These are phyloP conservation scores for Colletotrichum tofieldiae DNA, from an alignment of 2,329 filamentous ascomycete genomes.

Conservation along the genomic window DNA sequence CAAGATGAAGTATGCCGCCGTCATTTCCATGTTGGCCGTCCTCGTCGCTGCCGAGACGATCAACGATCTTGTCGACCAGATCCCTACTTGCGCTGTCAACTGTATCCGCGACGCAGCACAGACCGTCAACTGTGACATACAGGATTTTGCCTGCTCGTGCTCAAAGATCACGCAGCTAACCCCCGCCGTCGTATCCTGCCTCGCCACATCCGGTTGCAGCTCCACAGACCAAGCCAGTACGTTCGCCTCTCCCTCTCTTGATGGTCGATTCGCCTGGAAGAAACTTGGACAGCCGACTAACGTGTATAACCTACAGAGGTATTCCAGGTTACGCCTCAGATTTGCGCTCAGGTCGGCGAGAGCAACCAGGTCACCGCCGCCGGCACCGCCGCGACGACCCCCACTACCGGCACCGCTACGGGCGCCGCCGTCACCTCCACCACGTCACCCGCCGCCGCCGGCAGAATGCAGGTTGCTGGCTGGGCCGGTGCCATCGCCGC, in stretches of 20 bases:
- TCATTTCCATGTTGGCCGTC: constrained; percentile 47
- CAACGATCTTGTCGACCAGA: constrained; percentile 48
- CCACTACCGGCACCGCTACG: constrained; percentile 44
- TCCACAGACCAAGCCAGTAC: constrained; percentile 55
- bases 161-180: constrained; percentile 54
- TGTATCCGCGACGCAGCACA: constrained; percentile 54
- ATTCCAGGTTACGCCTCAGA: constrained; percentile 45
- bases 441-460: constrained; percentile 46
- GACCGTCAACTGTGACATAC: constrained; percentile 52
- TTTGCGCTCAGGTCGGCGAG: constrained; percentile 45
- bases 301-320: constrained; percentile 44
- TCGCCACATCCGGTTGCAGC: constrained; percentile 52
- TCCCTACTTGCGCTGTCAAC: constrained; percentile 57
- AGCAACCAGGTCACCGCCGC: constrained; percentile 5
- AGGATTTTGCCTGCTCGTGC: constrained; percentile 59
- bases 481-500: constrained; percentile 52
- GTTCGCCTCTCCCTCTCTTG: constrained; percentile 39
- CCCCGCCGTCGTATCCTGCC: constrained; percentile 53
- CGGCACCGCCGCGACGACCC: constrained; percentile 37
- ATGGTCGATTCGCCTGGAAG: too few relatives aligned
- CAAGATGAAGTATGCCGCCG: constrained; percentile 52
- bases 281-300: neutral
- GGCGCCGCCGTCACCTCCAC: constrained; percentile 37
- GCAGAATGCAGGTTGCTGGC: constrained; percentile 47
- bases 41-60: constrained; percentile 46